These are phyloP conservation scores for Zygoascus flipseniorum DNA, from an alignment of 805 yeast genomes.

Conservation along the genomic window DNA sequence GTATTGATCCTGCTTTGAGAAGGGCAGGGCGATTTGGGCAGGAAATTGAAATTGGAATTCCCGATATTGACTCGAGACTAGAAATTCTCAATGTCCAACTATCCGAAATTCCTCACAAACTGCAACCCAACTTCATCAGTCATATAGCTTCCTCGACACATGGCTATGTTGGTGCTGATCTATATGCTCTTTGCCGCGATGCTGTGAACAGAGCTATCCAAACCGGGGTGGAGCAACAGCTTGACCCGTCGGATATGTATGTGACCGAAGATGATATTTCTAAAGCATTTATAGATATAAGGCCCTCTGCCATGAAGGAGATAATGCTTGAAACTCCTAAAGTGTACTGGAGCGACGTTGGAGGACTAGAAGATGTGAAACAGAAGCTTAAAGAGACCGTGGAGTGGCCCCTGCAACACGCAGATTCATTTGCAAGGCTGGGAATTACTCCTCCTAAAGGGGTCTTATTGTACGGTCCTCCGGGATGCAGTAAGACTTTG, in stretches of 20 bases:
- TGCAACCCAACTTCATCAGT: constrained; percentile 49
- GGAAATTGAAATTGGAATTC: constrained; percentile 85
- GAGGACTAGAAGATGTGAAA: constrained; percentile 85
- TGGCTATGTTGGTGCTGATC: constrained; percentile 96
- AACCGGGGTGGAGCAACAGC: constrained; percentile 37
- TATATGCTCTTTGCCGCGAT: constrained; percentile 80
- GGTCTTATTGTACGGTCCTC: constrained; percentile 89
- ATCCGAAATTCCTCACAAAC: constrained; percentile 45
- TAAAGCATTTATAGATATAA: constrained; percentile 62
- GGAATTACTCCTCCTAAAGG: constrained; percentile 94
- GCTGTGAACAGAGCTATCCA: constrained; percentile 78
- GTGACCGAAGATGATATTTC: constrained; percentile 55
- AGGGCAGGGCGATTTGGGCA: constrained; percentile 87
- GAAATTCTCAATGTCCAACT: constrained; percentile 66
- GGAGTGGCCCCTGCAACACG: constrained; percentile 79
- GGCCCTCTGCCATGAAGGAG: constrained; percentile 97
- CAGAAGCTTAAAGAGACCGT: constrained; percentile 80
- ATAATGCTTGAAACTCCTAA: constrained; percentile 90
- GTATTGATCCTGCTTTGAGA: constrained; percentile 76
- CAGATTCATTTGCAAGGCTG: constrained; percentile 62
- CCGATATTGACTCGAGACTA: constrained; percentile 70
- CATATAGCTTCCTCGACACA: constrained; percentile 71
- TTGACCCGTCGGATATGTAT: constrained; percentile 30
- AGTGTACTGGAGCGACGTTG: constrained; percentile 89
- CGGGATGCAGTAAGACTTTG: constrained; percentile 94